Evolutionary conservation across 345 rosid species (phyloP), one percentile per base, ranked within the genome.

Genomic region (Dovyalis caffra): DNA sequence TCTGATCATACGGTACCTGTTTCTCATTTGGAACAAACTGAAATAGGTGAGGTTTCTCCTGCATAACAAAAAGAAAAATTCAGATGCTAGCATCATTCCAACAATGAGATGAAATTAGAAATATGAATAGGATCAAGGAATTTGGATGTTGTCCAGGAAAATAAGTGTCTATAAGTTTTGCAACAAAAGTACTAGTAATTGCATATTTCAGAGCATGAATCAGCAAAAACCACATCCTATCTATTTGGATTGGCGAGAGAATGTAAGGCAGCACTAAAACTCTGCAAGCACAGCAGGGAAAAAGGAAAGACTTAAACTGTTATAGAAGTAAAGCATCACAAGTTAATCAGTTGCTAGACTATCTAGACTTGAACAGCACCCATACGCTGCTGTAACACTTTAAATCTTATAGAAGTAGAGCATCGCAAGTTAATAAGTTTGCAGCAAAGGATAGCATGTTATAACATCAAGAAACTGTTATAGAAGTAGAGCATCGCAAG

Each of bases 21-120:
- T 89, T 89, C 84, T 95, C 93, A 76, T 95, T 95, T 73, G 97
- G 97, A 87, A 91, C 94, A 85, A 95, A 95, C 83, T 93, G 96
- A 85, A 93, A 95, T 35, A 89, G 78, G 78, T 89, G 92, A 66
- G 98, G 98, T 73, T 90, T 90, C 83, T 91, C 97, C 99, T 95
- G 91, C 75, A 83, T 40, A 64, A 56, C 31, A 74, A 5, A 79
- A 32, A 33, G 72, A 11, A 53, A 60, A 65, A 56, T 56, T n/a
- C 18, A 67, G 37, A 16, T 40, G 61, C 10, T 64, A 58, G 33
- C 15, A 21, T 65, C 9, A 47, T 33, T 8, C 56, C 66, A 67
- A 28, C 4, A 56, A 43, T 47, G 15, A 21, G 63, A 49, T 10
- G 11, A 51, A 12, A 12, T 40, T 11, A 16, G 10, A 45, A 10